Evolutionary conservation across 441 rosid species (phyloP), one percentile per base, ranked within the genome.

Genomic region (Brassica balearica): DNA sequence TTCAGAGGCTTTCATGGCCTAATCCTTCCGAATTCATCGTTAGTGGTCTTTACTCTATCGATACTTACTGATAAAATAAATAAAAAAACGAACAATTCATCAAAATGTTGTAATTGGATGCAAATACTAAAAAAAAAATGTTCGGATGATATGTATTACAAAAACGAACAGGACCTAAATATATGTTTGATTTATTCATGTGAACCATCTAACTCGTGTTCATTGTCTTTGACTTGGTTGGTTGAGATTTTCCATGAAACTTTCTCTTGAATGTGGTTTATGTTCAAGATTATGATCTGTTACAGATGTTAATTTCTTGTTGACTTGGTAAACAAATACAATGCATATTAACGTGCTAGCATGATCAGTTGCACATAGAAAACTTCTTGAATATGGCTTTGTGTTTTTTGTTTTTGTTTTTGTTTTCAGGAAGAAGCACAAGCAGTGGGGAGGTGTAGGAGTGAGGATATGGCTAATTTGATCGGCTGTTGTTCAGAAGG

Each of bases 401-500:
- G 27, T 25, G 27, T 43, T 19, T 27, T n/a, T 38, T 36, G 15
- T 58, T 56, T 36, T 58, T 8, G 5, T 51, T 14, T 51, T 51
- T 51, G 58, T 15, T 71, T 25, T 7, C 73, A 91, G 95, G 92
- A 88, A 73, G 95, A 91, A 78, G 95, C 93, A 4, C 77, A 73
- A 84, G 79, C 95, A 6, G 93, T 91, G 10, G 95, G 95, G 73
- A 85, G 59, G 55, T 83, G 89, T 78, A 85, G 95, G 85, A 91
- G 89, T 68, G 92, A 89, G 70, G 72, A 88, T 68, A 77, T 91
- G 87, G 92, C 81, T 9, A 91, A 89, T 81, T 76, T 91, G 86
- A 85, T 89, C 27, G 93, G 93, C 38, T 89, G 91, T 76, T 91
- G 93, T 74, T 85, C 83, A 62, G 92, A 89, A 22, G 91, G 87